These are phyloP conservation scores for Naganishia onofrii DNA, from an alignment of 768 basidiomycete genomes.

Conservation along the genomic window DNA sequence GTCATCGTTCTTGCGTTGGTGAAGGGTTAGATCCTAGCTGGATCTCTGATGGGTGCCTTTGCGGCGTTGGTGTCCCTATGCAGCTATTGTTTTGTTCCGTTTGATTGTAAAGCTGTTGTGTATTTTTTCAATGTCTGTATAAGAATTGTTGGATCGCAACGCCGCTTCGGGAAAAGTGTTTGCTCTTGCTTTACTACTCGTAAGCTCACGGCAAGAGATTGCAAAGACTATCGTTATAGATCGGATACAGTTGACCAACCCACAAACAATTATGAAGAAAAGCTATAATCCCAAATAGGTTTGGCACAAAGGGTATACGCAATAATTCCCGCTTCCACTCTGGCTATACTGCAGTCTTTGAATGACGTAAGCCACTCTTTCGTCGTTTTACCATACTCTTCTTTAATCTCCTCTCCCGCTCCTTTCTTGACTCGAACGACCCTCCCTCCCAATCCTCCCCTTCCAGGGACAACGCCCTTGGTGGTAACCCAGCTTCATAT, in stretches of 20 bases:
- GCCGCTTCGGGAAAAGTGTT: not conserved
- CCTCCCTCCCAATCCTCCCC: slow-evolving; percentile 50
- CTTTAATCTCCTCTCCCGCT: slow-evolving; percentile 25
- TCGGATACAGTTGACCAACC: slow-evolving; percentile 18
- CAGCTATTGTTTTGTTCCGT: not conserved
- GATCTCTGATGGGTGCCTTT: not conserved
- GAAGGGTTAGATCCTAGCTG: not conserved
- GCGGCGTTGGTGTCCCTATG: not conserved
- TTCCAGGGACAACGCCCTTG: slow-evolving; percentile 45
- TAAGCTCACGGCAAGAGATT: not conserved
- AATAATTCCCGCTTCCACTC: no score
- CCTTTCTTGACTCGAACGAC: slow-evolving; percentile 28
- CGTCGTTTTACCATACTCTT: slow-evolving; percentile 23
- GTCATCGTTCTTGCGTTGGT: not conserved
- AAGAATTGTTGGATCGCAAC: not conserved
- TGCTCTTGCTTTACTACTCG: not conserved
- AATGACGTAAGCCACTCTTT: slow-evolving; percentile 15
- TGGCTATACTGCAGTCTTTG: slow-evolving; percentile 22
- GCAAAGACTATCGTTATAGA: slow-evolving; percentile 5
- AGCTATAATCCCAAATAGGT: slow-evolving; percentile 10
- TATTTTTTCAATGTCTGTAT: not conserved
- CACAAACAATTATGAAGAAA: not conserved
- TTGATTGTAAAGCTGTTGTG: no score
- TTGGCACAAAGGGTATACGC: not conserved
- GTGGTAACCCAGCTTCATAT: slow-evolving; percentile 45